Base-by-base conservation (phyloP, 2,329 filamentous ascomycete species). In the Amauroascus verrucosus region DNA sequence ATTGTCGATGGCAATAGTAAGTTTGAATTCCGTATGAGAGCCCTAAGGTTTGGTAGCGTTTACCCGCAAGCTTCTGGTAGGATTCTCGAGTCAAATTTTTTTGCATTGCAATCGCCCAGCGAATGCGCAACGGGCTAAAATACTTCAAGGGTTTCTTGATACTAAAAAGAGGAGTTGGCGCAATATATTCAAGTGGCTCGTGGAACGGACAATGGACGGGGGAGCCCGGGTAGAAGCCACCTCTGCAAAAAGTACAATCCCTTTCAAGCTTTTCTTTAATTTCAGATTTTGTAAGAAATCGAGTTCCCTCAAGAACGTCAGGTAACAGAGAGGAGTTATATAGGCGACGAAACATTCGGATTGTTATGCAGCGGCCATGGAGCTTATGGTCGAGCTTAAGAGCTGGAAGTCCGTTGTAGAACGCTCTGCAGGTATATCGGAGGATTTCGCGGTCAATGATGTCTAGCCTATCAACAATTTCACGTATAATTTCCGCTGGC, bases 391-490 rank as follows among this genome's bases (percentile, higher is more conserved):
- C 16, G 30, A 44, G 22, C 43, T 35, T 18, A 14, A 41, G 14
- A 0, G n/a, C 3, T 6, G 37, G 35, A 26, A 50, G 11, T 9
- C 18, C 16, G 20, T 48, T 8, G 30, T 54, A 54, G 16, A 56
- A 51, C 2, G 48, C 24, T 11, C 24, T 62, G 57, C 59, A 62
- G 22, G 59, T 55, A 20, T 61, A 54, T 35, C 55, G 58, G 24
- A 64, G 57, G 35, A 61, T 60, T 33, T 60, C 58, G 20, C 60
- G 58, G 40, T 63, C 62, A 24, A 61, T 47, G 8, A 54, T 47
- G 32, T 58, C 54, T 37, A 64, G 55, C n/a, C 57, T 28, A 5
- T 56, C 54, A 11, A 57, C 50, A 43, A 63, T 59, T 9, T 43
- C 22, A 13, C 46, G 6, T 9, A 54, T 18, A 16, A 56, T 22